These are phyloP conservation scores for Thuidium tamariscinum DNA, from an alignment of 225 moss, liverwort and hornwort genomes.

Conservation along the genomic window DNA sequence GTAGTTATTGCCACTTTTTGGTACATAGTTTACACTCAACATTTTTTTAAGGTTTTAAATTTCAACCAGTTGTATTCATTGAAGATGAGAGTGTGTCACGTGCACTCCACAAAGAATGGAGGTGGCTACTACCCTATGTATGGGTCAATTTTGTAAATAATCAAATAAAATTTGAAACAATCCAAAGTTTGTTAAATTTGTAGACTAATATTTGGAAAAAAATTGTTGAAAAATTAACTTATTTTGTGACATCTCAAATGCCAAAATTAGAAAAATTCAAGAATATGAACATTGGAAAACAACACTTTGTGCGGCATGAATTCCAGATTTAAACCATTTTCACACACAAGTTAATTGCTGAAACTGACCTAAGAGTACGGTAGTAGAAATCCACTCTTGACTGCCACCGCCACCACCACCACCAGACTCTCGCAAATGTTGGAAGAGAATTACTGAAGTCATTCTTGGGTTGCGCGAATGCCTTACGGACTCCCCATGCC, in stretches of 20 bases:
- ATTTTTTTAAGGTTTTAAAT: neutral
- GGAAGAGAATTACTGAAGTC: neutral
- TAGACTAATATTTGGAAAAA: too few species aligned
- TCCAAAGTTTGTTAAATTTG: neutral
- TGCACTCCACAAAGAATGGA: fast-evolving
- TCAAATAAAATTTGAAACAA: neutral
- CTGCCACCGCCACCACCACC: neutral
- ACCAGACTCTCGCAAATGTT: neutral
- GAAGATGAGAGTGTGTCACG: too few species aligned
- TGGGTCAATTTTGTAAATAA: neutral
- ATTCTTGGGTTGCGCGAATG: neutral
- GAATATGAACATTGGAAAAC: neutral
- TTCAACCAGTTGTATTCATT: fast-evolving
- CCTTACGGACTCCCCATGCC: neutral
- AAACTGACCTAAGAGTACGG: neutral
- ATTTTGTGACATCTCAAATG: too few species aligned
- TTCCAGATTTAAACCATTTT: neutral
- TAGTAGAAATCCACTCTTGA: neutral
- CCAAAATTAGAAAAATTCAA: too few species aligned
- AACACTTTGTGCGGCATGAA: fast-evolving
- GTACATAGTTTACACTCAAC: too few species aligned
- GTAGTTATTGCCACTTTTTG: too few species aligned
- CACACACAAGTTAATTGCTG: neutral
- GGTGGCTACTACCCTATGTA: too few species aligned
- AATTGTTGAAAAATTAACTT: too few species aligned